phyloP scores from a whole-genome alignment of 73 alveolate genomes.

The Loxodes magnus region DNA sequence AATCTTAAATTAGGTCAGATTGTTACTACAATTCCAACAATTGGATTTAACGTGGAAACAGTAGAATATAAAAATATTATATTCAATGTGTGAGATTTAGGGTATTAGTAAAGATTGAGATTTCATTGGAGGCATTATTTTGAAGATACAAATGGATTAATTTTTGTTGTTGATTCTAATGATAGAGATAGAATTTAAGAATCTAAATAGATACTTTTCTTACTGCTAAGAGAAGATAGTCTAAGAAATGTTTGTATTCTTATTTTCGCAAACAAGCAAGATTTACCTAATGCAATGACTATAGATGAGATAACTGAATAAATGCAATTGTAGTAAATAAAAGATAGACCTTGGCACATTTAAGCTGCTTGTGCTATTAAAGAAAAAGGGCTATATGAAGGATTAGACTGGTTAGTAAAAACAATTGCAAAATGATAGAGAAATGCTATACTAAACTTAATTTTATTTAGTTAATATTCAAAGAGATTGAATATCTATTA shows the following conservation, averaged over 20 bases:
- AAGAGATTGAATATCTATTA: no score
- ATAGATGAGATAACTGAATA: conserved; percentile 55
- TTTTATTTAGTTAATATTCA: no score
- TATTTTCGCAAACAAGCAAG: conserved; percentile 92
- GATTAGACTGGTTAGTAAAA: no score
- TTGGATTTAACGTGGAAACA: conserved; percentile 85
- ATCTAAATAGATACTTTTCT: conserved; percentile 79
- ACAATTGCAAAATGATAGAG: no score
- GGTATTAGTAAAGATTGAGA: conserved; percentile 69
- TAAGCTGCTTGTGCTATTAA: no score
- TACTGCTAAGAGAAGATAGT: conserved; percentile 63
- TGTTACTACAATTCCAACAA: conserved; percentile 63
- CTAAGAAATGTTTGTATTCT: conserved; percentile 61
- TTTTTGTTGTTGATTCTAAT: conserved; percentile 92
- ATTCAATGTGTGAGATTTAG: conserved; percentile 81
- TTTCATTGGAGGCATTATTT: conserved; percentile 94
- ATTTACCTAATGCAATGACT: conserved; percentile 56
- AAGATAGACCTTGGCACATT: conserved; percentile 90
- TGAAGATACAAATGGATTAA: conserved; percentile 86
- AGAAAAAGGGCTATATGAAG: no score
- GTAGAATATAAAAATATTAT: conserved; percentile 54
- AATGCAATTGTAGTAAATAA: conserved; percentile 41
- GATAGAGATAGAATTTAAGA: conserved; percentile 89
- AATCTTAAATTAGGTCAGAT: conserved; percentile 60
- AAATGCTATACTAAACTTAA: no score